phyloP scores from a whole-genome alignment of 1,284 basidiomycete genomes.

The Anthracocystis walkeri region DNA sequence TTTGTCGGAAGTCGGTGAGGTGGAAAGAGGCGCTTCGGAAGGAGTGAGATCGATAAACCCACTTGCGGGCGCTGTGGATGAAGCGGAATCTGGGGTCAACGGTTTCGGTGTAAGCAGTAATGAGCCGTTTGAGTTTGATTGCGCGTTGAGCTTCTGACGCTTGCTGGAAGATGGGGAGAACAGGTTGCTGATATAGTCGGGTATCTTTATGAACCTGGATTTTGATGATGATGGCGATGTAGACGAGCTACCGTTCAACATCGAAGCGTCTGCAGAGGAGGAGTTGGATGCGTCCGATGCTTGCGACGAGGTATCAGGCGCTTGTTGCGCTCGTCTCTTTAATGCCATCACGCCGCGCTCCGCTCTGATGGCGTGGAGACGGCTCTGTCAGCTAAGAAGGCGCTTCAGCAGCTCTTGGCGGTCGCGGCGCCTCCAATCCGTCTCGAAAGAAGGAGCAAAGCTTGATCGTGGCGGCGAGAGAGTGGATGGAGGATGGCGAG shows the following conservation, averaged over 20 bases:
- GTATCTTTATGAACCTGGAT: neutral
- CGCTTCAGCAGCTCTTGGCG: neutral
- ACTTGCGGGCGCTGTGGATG: constrained; percentile 11
- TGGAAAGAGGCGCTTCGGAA: neutral
- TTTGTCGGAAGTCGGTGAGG: neutral
- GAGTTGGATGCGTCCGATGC: constrained; percentile 10
- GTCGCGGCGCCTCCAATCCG: neutral
- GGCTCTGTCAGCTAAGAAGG: neutral
- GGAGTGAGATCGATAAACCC: constrained; percentile 32
- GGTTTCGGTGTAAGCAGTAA: neutral
- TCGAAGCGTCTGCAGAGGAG: neutral
- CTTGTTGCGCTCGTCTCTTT: constrained; percentile 18
- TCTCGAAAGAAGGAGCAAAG: neutral
- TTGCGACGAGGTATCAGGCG: constrained; percentile 14
- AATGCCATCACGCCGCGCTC: constrained; percentile 19
- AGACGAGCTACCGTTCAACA: neutral
- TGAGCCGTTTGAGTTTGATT: neutral
- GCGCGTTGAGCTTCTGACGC: constrained; percentile 7
- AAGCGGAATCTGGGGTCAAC: neutral
- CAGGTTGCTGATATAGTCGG: too few relatives aligned
- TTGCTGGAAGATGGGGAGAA: constrained; percentile 10
- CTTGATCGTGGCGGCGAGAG: neutral
- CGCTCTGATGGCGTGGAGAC: neutral
- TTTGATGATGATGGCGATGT: neutral
- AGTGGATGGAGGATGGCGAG: too few relatives aligned